Evolutionary conservation across 306 rosid genomes (phyloP), one percentile per base, ranked within the genome.

Genomic region (Medicago arabica): DNA sequence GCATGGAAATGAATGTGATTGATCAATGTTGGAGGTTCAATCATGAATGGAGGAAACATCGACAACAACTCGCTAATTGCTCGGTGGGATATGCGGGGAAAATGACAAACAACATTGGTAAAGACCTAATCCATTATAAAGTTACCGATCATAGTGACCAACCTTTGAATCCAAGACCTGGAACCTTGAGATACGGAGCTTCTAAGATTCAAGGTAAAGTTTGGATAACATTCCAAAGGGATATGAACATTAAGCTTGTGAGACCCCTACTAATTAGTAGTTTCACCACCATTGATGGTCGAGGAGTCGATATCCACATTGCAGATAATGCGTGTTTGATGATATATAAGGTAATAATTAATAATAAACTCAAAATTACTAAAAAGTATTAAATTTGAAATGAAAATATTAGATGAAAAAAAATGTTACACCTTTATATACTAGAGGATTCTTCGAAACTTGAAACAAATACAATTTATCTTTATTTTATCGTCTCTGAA

Each of bases 171-270:
- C 83, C 83, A 2, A 65, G 63, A 73, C 78, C 63, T 49, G 78
- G 83, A 1, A 72, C 83, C 1, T 18, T 79, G 69, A 72, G 83
- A 44, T 79, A 79, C 12, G 83, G 83, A 8, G 69, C 82, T 13
- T 79, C 82, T 4, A 13, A 14, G 59, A 63, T 79, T 5, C 53
- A 47, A 47, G 53, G 53, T 14, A 47, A 47, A 47, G 16, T 13
- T 14, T 47, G 53, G 53, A 79, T 80, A 67, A 80, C 80, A 28
- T 81, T 81, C 36, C 34, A 81, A 69, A 75, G 54, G 44, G 62
- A 75, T 59, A 81, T 81, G 84, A 8, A 41, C 18, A 81, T 81
- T 43, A 75, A 8, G 13, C 80, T 81, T 2, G 36, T 28, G 13
- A 69, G 10, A 75, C 62, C 84, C 43, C 77, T 75, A 14, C 76